Base-by-base conservation (phyloP, 352 stramenopile species). In the Phytophthora uliginosa region DNA sequence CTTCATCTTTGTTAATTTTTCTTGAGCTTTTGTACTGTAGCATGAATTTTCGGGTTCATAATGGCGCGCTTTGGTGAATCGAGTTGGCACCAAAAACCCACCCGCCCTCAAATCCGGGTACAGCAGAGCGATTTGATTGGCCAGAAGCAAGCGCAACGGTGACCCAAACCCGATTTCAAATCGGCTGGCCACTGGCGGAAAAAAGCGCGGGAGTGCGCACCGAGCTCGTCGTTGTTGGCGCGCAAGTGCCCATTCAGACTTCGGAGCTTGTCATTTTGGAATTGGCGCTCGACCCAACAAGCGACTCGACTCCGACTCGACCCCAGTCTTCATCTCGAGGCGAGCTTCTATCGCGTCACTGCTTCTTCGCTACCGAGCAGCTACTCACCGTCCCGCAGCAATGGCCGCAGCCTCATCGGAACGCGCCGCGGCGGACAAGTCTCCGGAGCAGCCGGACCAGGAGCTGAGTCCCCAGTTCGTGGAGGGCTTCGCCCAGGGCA, bases 401-500 rank as follows among this genome's bases (percentile, higher is more conserved):
- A 89, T 86, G 81, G 81, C 84, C 47, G 79, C 81, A 50, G 61
- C 74, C 38, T 79, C 64, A 2, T 66, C 72, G 7, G 68, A 77
- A 66, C 59, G 42, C 63, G 47, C 53, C 51, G 51, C 51, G 22
- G 52, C 59, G 17, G 36, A 57, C 55, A 71, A 73, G 48, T 63
- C 68, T 20, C n/a, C 66, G 24, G 74, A 74, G 56, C 80, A 84
- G 68, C 65, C 73, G 12, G 61, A 80, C 57, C 70, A 76, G 52
- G 74, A 81, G 24, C 50, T 77, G 50, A 73, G 15, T 50, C 69
- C 66, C 15, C 58, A 77, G 56, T 63, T 73, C 33, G 59, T 75
- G 45, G 72, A 71, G 17, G 40, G 45, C 24, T 78, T 78, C 34
- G 63, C 59, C 33, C 63, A 80, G 34, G 28, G 17, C 36, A 61